A percentile compares a stretch with the other conserved stretches of the same genome.
Conservation (phyloP, 305 asterid genomes). For the Euphrasia arctica region DNA sequence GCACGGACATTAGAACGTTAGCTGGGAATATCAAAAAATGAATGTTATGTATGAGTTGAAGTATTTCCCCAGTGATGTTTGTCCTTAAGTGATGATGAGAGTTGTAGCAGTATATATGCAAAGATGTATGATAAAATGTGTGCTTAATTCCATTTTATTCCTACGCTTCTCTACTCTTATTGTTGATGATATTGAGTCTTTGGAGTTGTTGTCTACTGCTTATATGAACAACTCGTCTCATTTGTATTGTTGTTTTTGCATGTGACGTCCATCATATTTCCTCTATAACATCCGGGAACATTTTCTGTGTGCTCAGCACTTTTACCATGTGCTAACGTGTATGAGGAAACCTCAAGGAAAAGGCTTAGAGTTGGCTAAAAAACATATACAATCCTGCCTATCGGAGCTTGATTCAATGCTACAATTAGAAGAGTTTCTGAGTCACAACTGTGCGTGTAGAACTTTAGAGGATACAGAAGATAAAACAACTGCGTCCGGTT, state of each 20-base stretch:
- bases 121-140: background rate
- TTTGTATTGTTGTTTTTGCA: slow-evolving; percentile 11
- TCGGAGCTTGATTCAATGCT: slow-evolving; percentile 84
- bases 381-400: slow-evolving; percentile 70
- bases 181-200: background rate
- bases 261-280: slow-evolving; percentile 18
- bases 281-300: slow-evolving; percentile 27
- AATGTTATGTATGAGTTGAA: background rate
- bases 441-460: slow-evolving; percentile 39
- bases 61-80: background rate
- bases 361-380: slow-evolving; percentile 96
- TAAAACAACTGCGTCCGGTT: slow-evolving; percentile 88
- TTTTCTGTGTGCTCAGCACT: slow-evolving; percentile 63
- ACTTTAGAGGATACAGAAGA: slow-evolving; percentile 39
- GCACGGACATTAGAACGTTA: background rate
- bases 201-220: slow-evolving; percentile 17
- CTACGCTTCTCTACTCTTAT: slow-evolving; percentile 6
- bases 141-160: slow-evolving; percentile 7
- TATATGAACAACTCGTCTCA: slow-evolving; percentile 15
- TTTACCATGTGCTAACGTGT: slow-evolving; percentile 70
- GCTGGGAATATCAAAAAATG: background rate
- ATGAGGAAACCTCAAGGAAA: slow-evolving; percentile 95
- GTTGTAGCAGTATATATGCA: slow-evolving; percentile 6
- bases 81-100: background rate
- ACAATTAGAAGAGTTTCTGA: slow-evolving; percentile 61